Percentiles rank a stretch among this genome's conserved stretches.
These are phyloP conservation scores for Patellifolia procumbens DNA, from an alignment of 179 eudicot species.

Conservation along the genomic window DNA sequence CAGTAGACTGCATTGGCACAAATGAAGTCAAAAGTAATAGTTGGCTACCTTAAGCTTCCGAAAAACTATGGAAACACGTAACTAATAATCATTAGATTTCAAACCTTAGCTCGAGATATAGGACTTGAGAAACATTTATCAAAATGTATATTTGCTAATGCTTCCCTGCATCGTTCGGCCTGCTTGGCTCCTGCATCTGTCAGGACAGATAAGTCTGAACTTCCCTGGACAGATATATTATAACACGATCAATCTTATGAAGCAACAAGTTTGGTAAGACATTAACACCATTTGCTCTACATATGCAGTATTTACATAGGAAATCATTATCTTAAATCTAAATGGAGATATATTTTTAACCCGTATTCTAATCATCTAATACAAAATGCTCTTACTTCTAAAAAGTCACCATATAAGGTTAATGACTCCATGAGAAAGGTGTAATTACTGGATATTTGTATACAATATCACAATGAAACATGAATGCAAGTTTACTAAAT, in stretches of 20 bases:
- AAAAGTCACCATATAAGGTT: neutral
- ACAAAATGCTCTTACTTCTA: neutral
- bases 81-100: slow-evolving; percentile 8
- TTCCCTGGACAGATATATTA: slow-evolving; percentile 43
- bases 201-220: slow-evolving; percentile 59
- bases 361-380: neutral
- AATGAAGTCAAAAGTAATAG: neutral
- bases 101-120: slow-evolving; percentile 75
- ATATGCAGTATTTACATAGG: neutral
- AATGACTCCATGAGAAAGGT: neutral
- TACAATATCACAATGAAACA: too few relatives aligned
- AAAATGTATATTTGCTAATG: slow-evolving; percentile 53
- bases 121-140: slow-evolving; percentile 77
- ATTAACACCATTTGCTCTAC: neutral
- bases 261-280: too few relatives aligned
- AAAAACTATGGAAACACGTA: neutral
- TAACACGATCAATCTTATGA: neutral
- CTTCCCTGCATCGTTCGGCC: slow-evolving; percentile 61
- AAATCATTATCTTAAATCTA: neutral
- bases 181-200: slow-evolving; percentile 58
- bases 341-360: neutral
- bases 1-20: slow-evolving; percentile 49
- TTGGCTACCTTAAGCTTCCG: slow-evolving; percentile 5
- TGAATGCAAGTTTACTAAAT: neutral
- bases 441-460: neutral